Base-by-base conservation (phyloP, 208 protist genomes). In the Naegleria fowleri region DNA sequence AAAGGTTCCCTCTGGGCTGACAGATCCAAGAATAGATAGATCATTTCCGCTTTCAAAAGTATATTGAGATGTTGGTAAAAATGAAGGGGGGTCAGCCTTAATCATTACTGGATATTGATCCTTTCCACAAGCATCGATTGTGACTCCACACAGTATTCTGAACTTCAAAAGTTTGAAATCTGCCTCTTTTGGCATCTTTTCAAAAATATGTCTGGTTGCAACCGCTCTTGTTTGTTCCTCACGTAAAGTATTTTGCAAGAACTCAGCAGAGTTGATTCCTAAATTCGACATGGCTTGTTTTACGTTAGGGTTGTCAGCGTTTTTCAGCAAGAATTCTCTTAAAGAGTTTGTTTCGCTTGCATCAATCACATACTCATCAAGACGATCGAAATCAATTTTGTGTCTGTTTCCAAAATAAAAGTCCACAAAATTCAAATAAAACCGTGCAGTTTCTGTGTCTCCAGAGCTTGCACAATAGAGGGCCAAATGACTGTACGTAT, bases 361-460 rank as follows among this genome's bases (percentile, higher is more conserved):
- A 67, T 67, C 55, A 29, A 67, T 67, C 1, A 67, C 55, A 67
- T 67, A 67, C 19, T 67, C 55, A 29, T 67, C 55, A 15, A 67
- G 55, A 29, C 55, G 11, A 67, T 67, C 55, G 19, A 67, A 67
- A 29, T 79, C 67, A 79, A 36, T 79, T 13, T 79, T 79, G 29
- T 79, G 16, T 36, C 29, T 79, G 36, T 79, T 29, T 7, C 29
- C 29, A 36, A 79, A 79, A 33, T 79, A 79, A 36, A 36, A 36
- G n/a, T 79, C 67, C 13, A 79, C 67, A 79, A 79, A 79, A 33
- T 79, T 79, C 29, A 79, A 79, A 79, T 79, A 79, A 79, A 79
- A 79, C 9, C n/a, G 19, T 79, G 67, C 67, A 36, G 16, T 36
- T 36, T 79, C 67, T 13, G 29, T 36, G 9, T 36, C 29, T 79